Evolutionary conservation across 768 basidiomycete species (phyloP).

Genomic region (Pisolithus sp.): DNA sequence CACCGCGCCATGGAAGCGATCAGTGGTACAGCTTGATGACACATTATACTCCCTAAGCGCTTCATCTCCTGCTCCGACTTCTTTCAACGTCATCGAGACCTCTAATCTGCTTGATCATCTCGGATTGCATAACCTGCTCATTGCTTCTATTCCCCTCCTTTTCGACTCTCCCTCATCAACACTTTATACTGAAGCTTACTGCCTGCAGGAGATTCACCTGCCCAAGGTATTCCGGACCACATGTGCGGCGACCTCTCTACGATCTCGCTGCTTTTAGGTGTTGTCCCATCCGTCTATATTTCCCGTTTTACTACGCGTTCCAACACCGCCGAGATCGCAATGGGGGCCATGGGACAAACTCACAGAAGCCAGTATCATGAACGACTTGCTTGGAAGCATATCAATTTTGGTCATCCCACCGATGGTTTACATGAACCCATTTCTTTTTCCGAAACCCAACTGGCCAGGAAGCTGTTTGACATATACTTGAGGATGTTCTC

Average conservation of each 20-base stretch:
- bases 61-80: constrained; percentile 17
- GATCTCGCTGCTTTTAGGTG: constrained; percentile 21
- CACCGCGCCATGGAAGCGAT: constrained; percentile 18
- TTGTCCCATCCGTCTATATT: constrained; percentile 20
- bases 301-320: constrained; percentile 25
- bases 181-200: constrained; percentile 27
- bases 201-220: constrained; percentile 4
- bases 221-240: constrained; percentile 15
- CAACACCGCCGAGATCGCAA: constrained; percentile 18
- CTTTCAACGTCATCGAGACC: constrained; percentile 29
- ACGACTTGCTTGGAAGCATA: constrained; percentile 20
- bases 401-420: background rate
- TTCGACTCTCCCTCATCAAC: constrained; percentile 16
- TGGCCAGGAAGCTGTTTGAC: constrained; percentile 18
- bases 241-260: constrained; percentile 24
- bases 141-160: constrained; percentile 19
- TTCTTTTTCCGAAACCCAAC: constrained; percentile 18
- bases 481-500: constrained; percentile 26
- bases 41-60: constrained; percentile 13
- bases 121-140: constrained; percentile 24
- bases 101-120: constrained; percentile 28
- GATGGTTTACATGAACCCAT: background rate
- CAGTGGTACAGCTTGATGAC: constrained; percentile 18
- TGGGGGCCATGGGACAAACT: background rate
- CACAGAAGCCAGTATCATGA: constrained; percentile 14